These are phyloP conservation scores for Coemansia sp. DNA, from an alignment of 192 early-diverging fungal genomes.

Conservation along the genomic window DNA sequence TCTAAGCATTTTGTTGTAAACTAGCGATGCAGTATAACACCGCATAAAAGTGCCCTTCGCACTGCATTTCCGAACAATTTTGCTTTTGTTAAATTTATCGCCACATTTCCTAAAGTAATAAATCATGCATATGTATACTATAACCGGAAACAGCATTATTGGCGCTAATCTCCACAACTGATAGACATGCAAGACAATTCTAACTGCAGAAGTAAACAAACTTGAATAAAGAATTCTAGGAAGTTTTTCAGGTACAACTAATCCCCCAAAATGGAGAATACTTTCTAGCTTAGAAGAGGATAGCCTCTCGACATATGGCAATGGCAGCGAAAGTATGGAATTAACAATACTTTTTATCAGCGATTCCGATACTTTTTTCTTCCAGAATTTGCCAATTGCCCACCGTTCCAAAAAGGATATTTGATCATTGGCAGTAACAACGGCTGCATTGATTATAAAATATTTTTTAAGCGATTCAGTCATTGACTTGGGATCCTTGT, in stretches of 20 bases:
- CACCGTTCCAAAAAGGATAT: not conserved
- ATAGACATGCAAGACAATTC: too few relatives aligned
- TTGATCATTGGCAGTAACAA: not conserved
- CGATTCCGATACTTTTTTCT: not conserved
- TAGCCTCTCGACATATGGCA: not conserved
- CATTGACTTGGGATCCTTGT: not conserved
- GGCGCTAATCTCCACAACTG: too few relatives aligned
- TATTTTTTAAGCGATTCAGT: not conserved
- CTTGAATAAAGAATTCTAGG: not conserved
- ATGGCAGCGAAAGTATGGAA: not conserved
- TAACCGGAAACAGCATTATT: too few relatives aligned
- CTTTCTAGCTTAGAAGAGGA: not conserved
- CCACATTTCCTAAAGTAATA: too few relatives aligned
- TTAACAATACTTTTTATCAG: not conserved
- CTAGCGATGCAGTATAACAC: too few relatives aligned
- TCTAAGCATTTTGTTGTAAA: too few relatives aligned
- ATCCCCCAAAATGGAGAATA: not conserved
- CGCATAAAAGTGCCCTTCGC: too few relatives aligned
- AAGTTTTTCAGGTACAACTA: not conserved
- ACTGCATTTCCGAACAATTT: too few relatives aligned
- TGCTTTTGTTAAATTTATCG: too few relatives aligned
- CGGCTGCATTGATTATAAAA: not conserved
- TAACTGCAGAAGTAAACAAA: not conserved
- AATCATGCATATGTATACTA: too few relatives aligned
- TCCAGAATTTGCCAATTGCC: not conserved